These are phyloP conservation scores for Spathaspora sp. DNA, from an alignment of 1,139 yeast species.

Conservation along the genomic window DNA sequence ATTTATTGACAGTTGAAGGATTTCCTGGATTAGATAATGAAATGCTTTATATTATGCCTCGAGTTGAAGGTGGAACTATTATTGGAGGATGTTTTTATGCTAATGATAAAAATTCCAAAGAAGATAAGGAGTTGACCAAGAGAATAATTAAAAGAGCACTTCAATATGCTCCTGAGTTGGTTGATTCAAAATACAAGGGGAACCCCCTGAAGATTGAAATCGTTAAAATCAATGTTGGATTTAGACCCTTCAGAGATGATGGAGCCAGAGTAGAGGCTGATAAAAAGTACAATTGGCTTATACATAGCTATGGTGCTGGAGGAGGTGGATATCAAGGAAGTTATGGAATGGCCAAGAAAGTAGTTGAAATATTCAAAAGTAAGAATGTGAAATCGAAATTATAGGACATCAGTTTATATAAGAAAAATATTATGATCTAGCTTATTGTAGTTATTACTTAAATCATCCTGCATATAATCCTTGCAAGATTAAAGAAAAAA, in stretches of 20 bases:
- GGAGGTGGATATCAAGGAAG: slow-evolving; percentile 57
- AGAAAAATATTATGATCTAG: background rate
- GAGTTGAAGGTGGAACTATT: slow-evolving; percentile 54
- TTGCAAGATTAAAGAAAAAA: background rate
- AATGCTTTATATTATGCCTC: slow-evolving; percentile 47
- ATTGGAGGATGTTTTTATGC: slow-evolving; percentile 49
- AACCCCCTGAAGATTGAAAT: slow-evolving; percentile 40
- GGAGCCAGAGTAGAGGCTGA: slow-evolving; percentile 47
- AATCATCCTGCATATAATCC: background rate
- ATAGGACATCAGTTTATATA: background rate
- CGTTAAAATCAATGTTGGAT: slow-evolving; percentile 43
- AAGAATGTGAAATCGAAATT: background rate
- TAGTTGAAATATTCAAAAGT: slow-evolving; percentile 18
- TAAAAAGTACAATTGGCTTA: slow-evolving; percentile 28
- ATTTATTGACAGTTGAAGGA: slow-evolving; percentile 29
- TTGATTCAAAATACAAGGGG: slow-evolving; percentile 29
- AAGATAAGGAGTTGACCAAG: slow-evolving; percentile 35
- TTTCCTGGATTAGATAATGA: slow-evolving; percentile 36
- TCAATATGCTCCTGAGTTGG: slow-evolving; percentile 42
- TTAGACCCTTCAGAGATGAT: slow-evolving; percentile 47
- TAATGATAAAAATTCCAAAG: slow-evolving; percentile 22
- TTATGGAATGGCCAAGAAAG: slow-evolving; percentile 36
- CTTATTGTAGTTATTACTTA: background rate
- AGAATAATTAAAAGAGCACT: slow-evolving; percentile 41
- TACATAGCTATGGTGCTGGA: slow-evolving; percentile 55